Evolutionary conservation across 2,329 filamentous ascomycete genomes (phyloP).

Genomic region (Talaromyces pinophilus): DNA sequence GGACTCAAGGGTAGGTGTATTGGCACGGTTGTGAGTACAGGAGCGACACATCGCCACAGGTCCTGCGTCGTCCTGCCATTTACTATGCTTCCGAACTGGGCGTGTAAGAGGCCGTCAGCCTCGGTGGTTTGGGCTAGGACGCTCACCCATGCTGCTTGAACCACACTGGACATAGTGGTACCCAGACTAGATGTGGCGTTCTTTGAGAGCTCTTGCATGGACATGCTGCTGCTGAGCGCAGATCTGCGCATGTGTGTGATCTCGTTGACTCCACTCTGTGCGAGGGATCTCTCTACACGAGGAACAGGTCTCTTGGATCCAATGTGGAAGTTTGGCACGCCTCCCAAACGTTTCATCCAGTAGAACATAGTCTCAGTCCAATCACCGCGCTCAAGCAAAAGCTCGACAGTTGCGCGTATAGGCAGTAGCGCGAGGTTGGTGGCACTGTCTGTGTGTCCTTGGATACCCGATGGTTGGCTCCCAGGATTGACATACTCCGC

Average conservation of each 20-base stretch:
- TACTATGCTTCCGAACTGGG: conserved; percentile 13
- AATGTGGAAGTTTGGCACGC: background rate
- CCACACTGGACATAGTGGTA: conserved; percentile 14
- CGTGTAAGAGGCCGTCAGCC: background rate
- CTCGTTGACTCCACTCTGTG: background rate
- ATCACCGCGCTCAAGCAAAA: conserved; percentile 5
- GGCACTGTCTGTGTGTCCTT: background rate
- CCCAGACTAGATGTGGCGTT: conserved; percentile 7
- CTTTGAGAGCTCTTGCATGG: conserved; percentile 12
- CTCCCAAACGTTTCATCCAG: conserved; percentile 1
- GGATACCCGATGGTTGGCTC: conserved; percentile 3
- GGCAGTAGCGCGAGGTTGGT: conserved; percentile 8
- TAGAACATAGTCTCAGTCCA: conserved; percentile 7
- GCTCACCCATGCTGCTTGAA: conserved; percentile 13
- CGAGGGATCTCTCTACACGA: background rate
- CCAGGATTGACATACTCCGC: conserved; percentile 10
- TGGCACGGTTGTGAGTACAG: conserved; percentile 6
- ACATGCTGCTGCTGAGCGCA: conserved; percentile 5
- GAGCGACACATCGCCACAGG: conserved; percentile 12
- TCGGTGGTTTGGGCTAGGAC: conserved; percentile 3
- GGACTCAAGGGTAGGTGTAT: conserved; percentile 1
- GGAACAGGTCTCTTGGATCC: conserved; percentile 9
- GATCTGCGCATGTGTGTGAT: conserved; percentile 11
- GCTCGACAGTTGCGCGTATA: conserved; percentile 4
- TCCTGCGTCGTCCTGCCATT: conserved; percentile 11